Conservation (phyloP, 1,139 yeast genomes). For the Blastobotrys illinoisensis region DNA sequence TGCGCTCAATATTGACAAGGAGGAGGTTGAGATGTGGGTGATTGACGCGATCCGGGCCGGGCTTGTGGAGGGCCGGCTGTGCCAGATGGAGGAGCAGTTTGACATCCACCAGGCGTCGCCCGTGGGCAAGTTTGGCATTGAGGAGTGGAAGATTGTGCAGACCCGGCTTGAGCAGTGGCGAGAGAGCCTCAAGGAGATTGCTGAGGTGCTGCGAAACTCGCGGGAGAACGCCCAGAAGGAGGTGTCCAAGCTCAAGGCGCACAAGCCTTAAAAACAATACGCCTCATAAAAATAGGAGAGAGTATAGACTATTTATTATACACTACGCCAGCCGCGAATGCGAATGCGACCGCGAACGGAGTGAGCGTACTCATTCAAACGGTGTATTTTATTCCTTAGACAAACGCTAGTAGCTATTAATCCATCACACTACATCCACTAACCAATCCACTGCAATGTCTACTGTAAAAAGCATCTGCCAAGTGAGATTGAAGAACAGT, state of each 20-base stretch:
- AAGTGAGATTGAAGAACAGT: no score
- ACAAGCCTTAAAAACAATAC: slow-evolving; percentile 1
- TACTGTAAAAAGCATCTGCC: no score
- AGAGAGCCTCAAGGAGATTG: slow-evolving; percentile 31
- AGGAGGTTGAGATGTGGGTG: slow-evolving; percentile 38
- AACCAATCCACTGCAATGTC: no score
- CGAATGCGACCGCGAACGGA: no score
- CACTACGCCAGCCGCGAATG: no score
- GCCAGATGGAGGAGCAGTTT: slow-evolving; percentile 36
- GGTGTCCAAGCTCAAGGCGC: slow-evolving; percentile 14
- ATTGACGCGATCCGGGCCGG: slow-evolving; percentile 42
- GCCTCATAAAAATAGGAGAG: background rate
- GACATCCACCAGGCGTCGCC: slow-evolving; percentile 36
- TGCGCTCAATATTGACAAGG: slow-evolving; percentile 30
- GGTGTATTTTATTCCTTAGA: no score
- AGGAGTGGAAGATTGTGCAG: slow-evolving; percentile 37
- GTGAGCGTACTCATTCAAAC: no score
- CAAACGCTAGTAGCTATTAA: no score
- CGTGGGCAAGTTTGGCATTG: slow-evolving; percentile 35
- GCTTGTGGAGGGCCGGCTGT: slow-evolving; percentile 40
- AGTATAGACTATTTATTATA: background rate
- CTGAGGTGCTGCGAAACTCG: slow-evolving; percentile 31
- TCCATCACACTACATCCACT: no score
- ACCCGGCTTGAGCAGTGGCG: slow-evolving; percentile 36
- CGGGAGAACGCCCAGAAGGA: slow-evolving; percentile 29